Conservation (phyloP, 2,329 filamentous ascomycete species). For the Cladophialophora yegresii region DNA sequence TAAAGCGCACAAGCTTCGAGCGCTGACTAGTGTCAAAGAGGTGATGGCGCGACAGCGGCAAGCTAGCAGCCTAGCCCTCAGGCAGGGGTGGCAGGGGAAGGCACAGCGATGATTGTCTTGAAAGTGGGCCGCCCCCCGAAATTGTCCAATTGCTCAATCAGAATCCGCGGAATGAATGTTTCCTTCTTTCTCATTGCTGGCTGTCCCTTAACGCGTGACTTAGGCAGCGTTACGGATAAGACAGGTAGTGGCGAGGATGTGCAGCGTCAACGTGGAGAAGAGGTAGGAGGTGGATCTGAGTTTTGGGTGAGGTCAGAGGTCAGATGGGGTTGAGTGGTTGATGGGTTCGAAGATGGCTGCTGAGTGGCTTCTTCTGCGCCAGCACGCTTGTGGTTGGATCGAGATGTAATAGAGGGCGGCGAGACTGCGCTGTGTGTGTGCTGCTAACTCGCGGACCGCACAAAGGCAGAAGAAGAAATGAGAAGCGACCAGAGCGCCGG, state of each 20-base stretch:
- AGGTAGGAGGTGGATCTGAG: not conserved
- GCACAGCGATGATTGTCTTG: constrained; percentile 9
- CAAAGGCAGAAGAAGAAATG: constrained; percentile 12
- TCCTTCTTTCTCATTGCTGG: not conserved
- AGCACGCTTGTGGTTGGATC: constrained; percentile 17
- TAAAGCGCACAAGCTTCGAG: constrained; percentile 25
- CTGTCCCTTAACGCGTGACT: constrained; percentile 17
- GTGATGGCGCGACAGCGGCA: constrained; percentile 27
- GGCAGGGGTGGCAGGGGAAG: constrained; percentile 6
- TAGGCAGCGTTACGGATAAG: constrained; percentile 2
- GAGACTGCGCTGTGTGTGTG: constrained; percentile 5
- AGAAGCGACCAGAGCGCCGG: constrained; percentile 16
- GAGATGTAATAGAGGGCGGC: constrained; percentile 16
- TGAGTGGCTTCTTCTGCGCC: constrained; percentile 17
- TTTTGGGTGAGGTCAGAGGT: not conserved
- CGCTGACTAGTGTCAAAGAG: constrained; percentile 19
- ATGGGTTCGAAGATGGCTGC: constrained; percentile 5
- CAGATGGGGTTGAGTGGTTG: constrained; percentile 1
- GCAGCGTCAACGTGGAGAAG: not conserved
- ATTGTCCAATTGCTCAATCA: constrained; percentile 16
- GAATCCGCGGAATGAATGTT: constrained; percentile 6
- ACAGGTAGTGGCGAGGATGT: constrained; percentile 11
- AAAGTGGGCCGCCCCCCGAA: constrained; percentile 3
- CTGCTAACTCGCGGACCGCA: constrained; percentile 5
- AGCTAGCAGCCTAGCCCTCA: constrained; percentile 23